phyloP scores from a whole-genome alignment of 75 land plant genomes.

The Picea sitchensis region DNA sequence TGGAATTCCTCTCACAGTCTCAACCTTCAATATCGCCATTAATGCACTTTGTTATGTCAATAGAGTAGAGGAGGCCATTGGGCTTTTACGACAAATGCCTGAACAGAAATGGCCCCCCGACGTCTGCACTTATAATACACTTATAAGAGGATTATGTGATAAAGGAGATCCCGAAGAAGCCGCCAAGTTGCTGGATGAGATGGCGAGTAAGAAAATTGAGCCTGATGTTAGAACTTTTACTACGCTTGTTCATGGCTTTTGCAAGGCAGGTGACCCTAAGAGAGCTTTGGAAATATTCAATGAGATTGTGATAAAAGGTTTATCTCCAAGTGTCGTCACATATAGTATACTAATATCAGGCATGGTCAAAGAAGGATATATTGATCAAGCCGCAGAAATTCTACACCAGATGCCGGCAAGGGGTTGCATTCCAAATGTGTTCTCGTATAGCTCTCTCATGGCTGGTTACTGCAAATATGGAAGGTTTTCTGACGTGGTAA shows the following conservation, averaged over 20 bases:
- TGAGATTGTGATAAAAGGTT: constrained; percentile 29
- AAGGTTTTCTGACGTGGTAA: constrained; percentile 14
- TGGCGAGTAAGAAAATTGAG: constrained; percentile 10
- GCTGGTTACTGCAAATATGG: constrained; percentile 32
- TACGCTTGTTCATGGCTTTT: constrained; percentile 39
- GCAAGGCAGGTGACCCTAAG: constrained; percentile 28
- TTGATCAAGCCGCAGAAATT: constrained; percentile 38
- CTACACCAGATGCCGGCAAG: constrained; percentile 33
- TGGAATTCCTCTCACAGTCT: constrained; percentile 44
- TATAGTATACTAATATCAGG: constrained; percentile 37
- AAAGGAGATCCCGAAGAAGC: constrained; percentile 36
- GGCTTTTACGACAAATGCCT: constrained; percentile 51
- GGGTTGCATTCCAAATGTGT: constrained; percentile 25
- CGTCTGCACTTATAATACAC: constrained; percentile 53
- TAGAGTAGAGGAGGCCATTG: constrained; percentile 49
- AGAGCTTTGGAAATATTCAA: constrained; percentile 23
- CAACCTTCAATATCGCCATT: constrained; percentile 49
- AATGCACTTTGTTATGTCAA: constrained; percentile 58
- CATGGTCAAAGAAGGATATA: constrained; percentile 36
- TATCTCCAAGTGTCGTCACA: constrained; percentile 22
- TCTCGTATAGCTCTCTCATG: constrained; percentile 27
- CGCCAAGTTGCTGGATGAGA: constrained; percentile 23
- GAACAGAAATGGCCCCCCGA: constrained; percentile 33
- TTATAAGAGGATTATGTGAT: constrained; percentile 62
- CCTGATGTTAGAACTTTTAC: constrained; percentile 44